Percentiles rank a stretch among this genome's conserved stretches.
Evolutionary conservation across 441 rosid genomes (phyloP).

Genomic region (Aleurites moluccanus): DNA sequence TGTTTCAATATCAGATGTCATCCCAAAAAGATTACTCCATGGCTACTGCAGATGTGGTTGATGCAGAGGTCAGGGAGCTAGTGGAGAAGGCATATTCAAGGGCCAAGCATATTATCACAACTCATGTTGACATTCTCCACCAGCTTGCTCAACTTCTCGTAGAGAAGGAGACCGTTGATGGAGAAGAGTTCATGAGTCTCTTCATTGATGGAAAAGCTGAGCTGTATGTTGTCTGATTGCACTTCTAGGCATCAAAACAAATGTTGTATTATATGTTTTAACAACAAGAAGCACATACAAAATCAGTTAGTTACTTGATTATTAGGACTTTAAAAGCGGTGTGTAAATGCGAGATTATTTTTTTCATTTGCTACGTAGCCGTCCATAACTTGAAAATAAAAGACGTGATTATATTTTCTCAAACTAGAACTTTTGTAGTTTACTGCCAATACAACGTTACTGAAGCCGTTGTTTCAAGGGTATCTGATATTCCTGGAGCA

Average conservation of each 20-base stretch:
- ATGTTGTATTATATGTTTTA: conserved; percentile 24
- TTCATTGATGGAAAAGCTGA: conserved; percentile 90
- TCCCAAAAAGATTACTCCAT: conserved; percentile 95
- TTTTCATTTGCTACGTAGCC: neutral
- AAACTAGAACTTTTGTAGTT: too few species aligned
- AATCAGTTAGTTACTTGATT: neutral
- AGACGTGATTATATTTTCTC: too few species aligned
- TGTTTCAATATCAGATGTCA: conserved; percentile 60
- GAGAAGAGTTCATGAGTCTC: conserved; percentile 91
- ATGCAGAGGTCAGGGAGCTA: conserved; percentile 81
- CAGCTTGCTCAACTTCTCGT: conserved; percentile 80
- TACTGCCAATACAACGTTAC: too few species aligned
- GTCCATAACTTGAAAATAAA: too few species aligned
- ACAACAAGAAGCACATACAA: neutral
- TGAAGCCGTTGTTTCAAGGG: too few species aligned
- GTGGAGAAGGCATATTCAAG: conserved; percentile 77
- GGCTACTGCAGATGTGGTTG: conserved; percentile 96
- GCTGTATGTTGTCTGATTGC: conserved; percentile 49
- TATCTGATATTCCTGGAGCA: too few species aligned
- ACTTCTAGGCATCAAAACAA: neutral
- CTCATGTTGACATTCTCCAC: conserved; percentile 82
- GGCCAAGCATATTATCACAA: conserved; percentile 67
- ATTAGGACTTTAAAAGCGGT: neutral
- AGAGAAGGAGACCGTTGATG: conserved; percentile 88
- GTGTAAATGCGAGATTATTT: neutral